Conservation (phyloP, 23 red algal genomes). For the Pyropia haitanensis region DNA sequence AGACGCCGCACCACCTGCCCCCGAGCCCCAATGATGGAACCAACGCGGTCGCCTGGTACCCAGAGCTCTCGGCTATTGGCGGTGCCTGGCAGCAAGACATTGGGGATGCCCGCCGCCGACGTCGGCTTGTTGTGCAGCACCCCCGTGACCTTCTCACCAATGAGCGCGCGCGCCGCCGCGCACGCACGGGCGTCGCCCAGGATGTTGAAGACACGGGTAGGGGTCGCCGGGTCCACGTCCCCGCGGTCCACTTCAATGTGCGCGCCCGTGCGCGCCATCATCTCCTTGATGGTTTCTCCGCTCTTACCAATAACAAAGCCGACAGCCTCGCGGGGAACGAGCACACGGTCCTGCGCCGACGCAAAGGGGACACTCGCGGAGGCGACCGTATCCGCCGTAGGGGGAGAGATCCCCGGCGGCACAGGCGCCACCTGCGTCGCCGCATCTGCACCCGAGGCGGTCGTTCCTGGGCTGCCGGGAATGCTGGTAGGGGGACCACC, state of each 20-base stretch:
- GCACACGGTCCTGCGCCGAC: background rate
- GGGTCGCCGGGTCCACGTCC: conserved; percentile 42
- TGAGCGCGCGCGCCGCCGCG: conserved; percentile 31
- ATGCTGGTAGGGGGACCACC: too few relatives aligned
- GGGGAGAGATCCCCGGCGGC: too few relatives aligned
- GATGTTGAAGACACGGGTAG: conserved; percentile 48
- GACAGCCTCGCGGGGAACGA: conserved; percentile 60
- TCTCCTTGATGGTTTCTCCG: conserved; percentile 64
- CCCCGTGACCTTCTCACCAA: conserved; percentile 61
- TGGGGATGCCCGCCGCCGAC: conserved; percentile 13
- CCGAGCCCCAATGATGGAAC: conserved; percentile 65
- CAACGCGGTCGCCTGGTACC: conserved; percentile 70
- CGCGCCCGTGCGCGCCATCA: conserved; percentile 42
- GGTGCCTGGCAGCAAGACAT: background rate
- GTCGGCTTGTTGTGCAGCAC: conserved; percentile 52
- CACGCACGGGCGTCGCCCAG: conserved; percentile 17
- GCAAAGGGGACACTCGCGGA: too few relatives aligned
- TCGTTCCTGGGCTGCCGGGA: too few relatives aligned
- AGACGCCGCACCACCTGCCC: conserved; percentile 62
- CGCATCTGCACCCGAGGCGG: too few relatives aligned
- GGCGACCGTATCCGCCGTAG: too few relatives aligned
- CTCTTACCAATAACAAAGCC: conserved; percentile 75
- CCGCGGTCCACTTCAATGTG: conserved; percentile 66
- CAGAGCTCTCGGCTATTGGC: conserved; percentile 38
- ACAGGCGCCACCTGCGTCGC: too few relatives aligned